Base-by-base conservation (phyloP, 257 asterid genomes). In the Eustoma russellianum region DNA sequence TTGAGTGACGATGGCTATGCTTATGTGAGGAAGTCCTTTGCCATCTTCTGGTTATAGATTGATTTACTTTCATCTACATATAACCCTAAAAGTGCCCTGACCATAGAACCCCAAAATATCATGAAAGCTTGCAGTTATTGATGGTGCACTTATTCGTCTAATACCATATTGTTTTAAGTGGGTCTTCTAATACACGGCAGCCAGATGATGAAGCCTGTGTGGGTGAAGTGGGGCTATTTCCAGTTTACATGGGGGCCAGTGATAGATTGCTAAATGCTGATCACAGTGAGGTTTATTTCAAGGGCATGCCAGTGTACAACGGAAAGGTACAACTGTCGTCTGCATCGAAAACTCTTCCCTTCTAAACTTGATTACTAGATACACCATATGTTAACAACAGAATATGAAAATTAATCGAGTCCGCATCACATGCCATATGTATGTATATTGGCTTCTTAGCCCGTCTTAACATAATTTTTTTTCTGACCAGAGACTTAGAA, bases 151-250 rank as follows among this genome's bases (percentile, higher is more conserved):
- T 24, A 24, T 24, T 24, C 30, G 2, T 30, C 10, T 1, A 12
- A 38, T 38, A 8, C 12, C 7, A 38, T 11, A 4, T 38, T 38
- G 43, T 38, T 7, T 38, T 38, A 38, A 38, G 43, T 38, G 56
- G 55, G 14, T 33, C 53, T 60, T 60, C 48, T 30, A 59, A 48
- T 28, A 15, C 48, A 47, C 45, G 51, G 52, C 83, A 90, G 98
- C 77, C 88, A 46, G 89, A 86, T 46, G 85, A 83, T 73, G 61
- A 80, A 57, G 81, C 83, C 59, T 90, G 96, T 59, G 79, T 64
- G 3, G 98, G 98, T 33, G 96, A 90, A 80, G 86, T 86, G 61
- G 98, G 92, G 16, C 48, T 90, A 63, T 82, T 74, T 73, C 83
- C 98, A 56, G 52, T 59, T 48, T 67, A 77, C 68, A 70, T 90